Evolutionary conservation across 139 green algal species (phyloP).

Genomic region (Picochlorum sp.): DNA sequence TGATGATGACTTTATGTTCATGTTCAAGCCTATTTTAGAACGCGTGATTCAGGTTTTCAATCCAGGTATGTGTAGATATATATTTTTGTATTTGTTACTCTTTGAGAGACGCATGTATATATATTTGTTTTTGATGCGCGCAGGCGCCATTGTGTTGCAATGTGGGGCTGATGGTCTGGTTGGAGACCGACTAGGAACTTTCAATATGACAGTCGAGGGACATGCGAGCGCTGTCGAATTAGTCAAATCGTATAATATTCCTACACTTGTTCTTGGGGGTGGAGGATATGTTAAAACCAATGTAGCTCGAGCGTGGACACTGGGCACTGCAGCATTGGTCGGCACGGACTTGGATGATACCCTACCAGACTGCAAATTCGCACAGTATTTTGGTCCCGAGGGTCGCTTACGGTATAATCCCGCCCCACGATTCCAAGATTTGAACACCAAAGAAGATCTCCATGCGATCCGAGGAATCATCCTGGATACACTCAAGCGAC

Average conservation of each 20-base stretch:
- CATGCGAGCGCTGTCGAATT: slow-evolving; percentile 79
- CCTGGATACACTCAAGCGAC: slow-evolving; percentile 51
- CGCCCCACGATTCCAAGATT: slow-evolving; percentile 29
- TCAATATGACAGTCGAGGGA: slow-evolving; percentile 82
- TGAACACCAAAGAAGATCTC: slow-evolving; percentile 60
- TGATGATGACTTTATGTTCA: slow-evolving; percentile 52
- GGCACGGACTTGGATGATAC: slow-evolving; percentile 40
- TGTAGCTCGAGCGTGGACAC: slow-evolving; percentile 77
- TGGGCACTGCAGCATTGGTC: slow-evolving; percentile 54
- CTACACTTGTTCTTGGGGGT: slow-evolving; percentile 75
- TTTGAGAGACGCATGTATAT: no score
- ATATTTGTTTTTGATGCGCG: no score
- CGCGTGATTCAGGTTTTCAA: slow-evolving; percentile 67
- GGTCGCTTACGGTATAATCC: slow-evolving; percentile 28
- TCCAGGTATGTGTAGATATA: slow-evolving; percentile 21
- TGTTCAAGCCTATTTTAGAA: slow-evolving; percentile 75
- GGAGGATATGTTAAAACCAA: slow-evolving; percentile 97
- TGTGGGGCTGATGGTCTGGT: slow-evolving; percentile 83
- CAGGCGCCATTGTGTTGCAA: slow-evolving; percentile 67
- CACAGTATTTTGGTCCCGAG: slow-evolving; percentile 58
- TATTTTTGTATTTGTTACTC: no score
- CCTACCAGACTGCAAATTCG: slow-evolving; percentile 54
- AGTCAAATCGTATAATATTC: slow-evolving; percentile 82
- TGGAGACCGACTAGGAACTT: slow-evolving; percentile 83
- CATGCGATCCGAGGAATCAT: slow-evolving; percentile 51